Base-by-base conservation (phyloP, 306 rosid species). In the Aeschynomene evenia region DNA sequence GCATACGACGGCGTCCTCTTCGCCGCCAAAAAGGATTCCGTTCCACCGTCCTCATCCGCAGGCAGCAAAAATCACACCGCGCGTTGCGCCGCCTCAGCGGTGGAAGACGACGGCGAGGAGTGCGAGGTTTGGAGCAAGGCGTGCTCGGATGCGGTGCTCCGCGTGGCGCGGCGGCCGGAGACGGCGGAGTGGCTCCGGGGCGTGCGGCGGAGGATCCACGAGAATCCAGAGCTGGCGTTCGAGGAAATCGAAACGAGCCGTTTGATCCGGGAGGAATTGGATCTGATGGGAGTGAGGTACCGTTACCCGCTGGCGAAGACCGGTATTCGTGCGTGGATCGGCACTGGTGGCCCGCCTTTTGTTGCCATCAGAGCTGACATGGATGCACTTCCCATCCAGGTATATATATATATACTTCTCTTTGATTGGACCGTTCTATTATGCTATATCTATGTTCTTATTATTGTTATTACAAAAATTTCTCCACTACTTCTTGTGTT, bases 301-400 rank as follows among this genome's bases (percentile, higher is more conserved):
- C 74, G 85, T 48, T 81, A 63, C 21, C 94, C 94, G 3, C 62
- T 90, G 9, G 98, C 97, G 0, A 85, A 78, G 54, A 93, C 98
- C 71, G 98, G 98, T 19, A 76, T 93, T 34, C 82, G 96, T 12
- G 98, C 91, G 43, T 86, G 77, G 94, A 86, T 93, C 82, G 98
- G 98, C 1, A 88, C 96, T n/a, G 96, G 97, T 0, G 79, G 86
- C 6, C 92, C 97, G 6, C 98, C 98, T 46, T 90, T 86, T 75
- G 97, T 93, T 34, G 97, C 97, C 7, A 65, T 93, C 74, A 80
- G 98, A 77, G 98, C 98, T 49, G 98, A 93, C 85, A 90, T 93
- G 98, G 98, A 93, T 51, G 97, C 98, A n/a, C 96, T 90, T 37
- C 98, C 98, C 1, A 90, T 93, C 29, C 97, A 93, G 97, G 98